Evolutionary conservation across 805 yeast genomes (phyloP), one percentile per base, ranked within the genome.

Genomic region (Saccharomycopsis sp.): DNA sequence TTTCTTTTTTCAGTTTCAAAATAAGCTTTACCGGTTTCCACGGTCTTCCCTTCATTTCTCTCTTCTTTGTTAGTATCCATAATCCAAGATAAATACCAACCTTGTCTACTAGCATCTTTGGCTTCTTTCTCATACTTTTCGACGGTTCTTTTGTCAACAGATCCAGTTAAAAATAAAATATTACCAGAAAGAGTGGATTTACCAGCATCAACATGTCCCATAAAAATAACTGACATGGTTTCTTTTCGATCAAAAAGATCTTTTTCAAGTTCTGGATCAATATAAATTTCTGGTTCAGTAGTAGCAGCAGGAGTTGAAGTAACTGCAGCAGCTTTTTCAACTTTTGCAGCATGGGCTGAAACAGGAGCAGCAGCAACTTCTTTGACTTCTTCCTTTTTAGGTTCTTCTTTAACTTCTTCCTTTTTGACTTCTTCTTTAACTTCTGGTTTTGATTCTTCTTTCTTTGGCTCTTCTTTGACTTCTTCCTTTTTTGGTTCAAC

Each of bases 201-300:
- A 60, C 99, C 98, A 27, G 98, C 98, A 72, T 92, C 98, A 51
- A 92, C 99, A 59, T 92, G 99, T 53, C 99, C 99, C 97, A 92
- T 92, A 66, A 92, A 92, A 52, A 92, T 86, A 52, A 92, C 81
- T 15, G 96, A 88, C 59, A 92, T 74, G 66, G 92, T 98, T 60
- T 89, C 98, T 63, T 92, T 92, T 56, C 95, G 95, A 49, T 96
- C 96, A 57, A 85, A 92, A 83, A 92, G 65, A 55, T 94, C 98
- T 44, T 74, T 79, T 49, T 92, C 86, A 49, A 88, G 74, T 52
- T 80, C 92, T 55, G 83, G 83, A 59, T 89, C 96, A 42, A 88
- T 70, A 54, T 72, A 75, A 29, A 82, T 89, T 57, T 82, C 94
- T 10, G 31, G 15, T 14, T 28, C 31, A 8, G 6, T 10, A 9